These are phyloP conservation scores for Stentor coeruleus DNA, from an alignment of 73 alveolate genomes.

Conservation along the genomic window DNA sequence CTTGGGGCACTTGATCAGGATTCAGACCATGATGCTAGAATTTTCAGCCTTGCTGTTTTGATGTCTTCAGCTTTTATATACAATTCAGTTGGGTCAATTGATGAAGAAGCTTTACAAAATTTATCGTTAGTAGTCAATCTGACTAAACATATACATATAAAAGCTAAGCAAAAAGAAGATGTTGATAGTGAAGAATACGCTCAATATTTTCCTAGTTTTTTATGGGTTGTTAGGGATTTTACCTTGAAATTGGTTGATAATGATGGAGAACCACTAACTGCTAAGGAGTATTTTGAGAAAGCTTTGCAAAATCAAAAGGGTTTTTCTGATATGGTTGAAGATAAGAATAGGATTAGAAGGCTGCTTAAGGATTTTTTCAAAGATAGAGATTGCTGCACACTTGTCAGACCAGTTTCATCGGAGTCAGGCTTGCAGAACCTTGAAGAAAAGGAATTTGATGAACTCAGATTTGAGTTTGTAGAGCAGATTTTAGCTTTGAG, in stretches of 20 bases:
- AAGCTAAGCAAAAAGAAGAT: slow-evolving; percentile 11
- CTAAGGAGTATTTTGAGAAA: slow-evolving; percentile 93
- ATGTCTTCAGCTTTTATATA: slow-evolving; percentile 73
- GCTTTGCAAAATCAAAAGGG: slow-evolving; percentile 67
- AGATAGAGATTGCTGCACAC: slow-evolving; percentile 90
- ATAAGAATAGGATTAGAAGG: slow-evolving; percentile 76
- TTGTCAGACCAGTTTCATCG: slow-evolving; percentile 91
- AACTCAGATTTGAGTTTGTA: slow-evolving; percentile 88
- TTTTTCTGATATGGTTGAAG: slow-evolving; percentile 56
- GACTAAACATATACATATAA: slow-evolving; percentile 83
- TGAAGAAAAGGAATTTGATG: slow-evolving; percentile 71
- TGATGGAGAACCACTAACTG: slow-evolving; percentile 37
- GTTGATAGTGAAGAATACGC: slow-evolving; percentile 24
- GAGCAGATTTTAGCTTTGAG: slow-evolving; percentile 81
- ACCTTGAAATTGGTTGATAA: slow-evolving; percentile 79
- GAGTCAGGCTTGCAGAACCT: slow-evolving; percentile 86
- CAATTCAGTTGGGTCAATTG: slow-evolving; percentile 95
- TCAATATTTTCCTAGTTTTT: slow-evolving; percentile 84
- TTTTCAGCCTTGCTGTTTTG: slow-evolving; percentile 85
- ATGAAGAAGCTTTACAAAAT: slow-evolving; percentile 70
- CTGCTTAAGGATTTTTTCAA: slow-evolving; percentile 70
- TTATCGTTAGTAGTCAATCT: slow-evolving; percentile 83
- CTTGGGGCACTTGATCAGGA: slow-evolving; percentile 90
- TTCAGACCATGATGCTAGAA: slow-evolving; percentile 80
- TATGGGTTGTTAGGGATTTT: slow-evolving; percentile 99